Evolutionary conservation across 1,284 basidiomycete genomes (phyloP).

Genomic region (Melampsora medusae): DNA sequence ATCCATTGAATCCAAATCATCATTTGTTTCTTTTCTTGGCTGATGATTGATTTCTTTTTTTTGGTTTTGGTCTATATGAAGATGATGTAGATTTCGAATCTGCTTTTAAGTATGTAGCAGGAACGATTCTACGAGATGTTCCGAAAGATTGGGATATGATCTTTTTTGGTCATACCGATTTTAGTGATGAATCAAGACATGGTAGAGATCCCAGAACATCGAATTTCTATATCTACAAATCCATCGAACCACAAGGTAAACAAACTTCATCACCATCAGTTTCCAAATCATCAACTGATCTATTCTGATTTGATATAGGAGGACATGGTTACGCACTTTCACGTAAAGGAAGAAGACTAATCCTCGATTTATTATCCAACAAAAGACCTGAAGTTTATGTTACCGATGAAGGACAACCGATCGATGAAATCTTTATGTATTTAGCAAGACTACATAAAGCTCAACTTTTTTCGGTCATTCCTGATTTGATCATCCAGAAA

Average conservation of each 20-base stretch:
- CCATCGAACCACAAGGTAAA: slow-evolving; percentile 41
- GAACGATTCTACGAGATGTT: slow-evolving; percentile 36
- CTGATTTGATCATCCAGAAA: slow-evolving; percentile 35
- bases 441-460: slow-evolving; percentile 25
- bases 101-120: slow-evolving; percentile 36
- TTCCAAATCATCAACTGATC: neutral
- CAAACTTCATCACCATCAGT: neutral
- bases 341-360: slow-evolving; percentile 26
- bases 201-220: slow-evolving; percentile 12
- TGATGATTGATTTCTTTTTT: neutral
- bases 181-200: slow-evolving; percentile 35
- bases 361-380: slow-evolving; percentile 29
- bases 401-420: slow-evolving; percentile 35
- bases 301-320: neutral
- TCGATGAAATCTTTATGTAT: slow-evolving; percentile 42
- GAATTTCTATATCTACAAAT: slow-evolving; percentile 40
- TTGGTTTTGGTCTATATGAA: neutral
- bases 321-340: slow-evolving; percentile 43
- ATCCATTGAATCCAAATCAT: neutral
- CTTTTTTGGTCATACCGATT: slow-evolving; percentile 43
- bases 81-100: slow-evolving; percentile 44
- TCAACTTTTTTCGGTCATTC: slow-evolving; percentile 29
- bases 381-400: slow-evolving; percentile 27
- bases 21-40: neutral
- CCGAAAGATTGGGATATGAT: slow-evolving; percentile 42